phyloP scores from a whole-genome alignment of 2,329 filamentous ascomycete genomes.

The Hypoxylon sp. region DNA sequence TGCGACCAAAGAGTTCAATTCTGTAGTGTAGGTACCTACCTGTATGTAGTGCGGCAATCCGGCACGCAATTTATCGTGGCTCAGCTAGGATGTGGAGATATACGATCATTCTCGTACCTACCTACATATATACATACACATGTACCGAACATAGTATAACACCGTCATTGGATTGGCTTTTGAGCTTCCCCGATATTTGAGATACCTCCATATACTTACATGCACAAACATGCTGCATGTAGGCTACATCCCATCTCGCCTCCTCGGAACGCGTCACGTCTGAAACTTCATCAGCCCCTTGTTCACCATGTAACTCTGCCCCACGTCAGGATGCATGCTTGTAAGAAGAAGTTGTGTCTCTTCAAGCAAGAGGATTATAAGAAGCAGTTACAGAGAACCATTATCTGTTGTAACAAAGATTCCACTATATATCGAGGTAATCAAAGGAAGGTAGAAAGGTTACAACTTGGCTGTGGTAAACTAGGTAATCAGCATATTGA shows the following conservation, averaged over 20 bases:
- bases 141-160: background rate
- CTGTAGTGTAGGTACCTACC: background rate
- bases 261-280: constrained; percentile 35
- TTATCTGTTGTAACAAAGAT: constrained; percentile 20
- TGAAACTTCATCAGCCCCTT: constrained; percentile 32
- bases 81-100: constrained; percentile 24
- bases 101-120: constrained; percentile 4
- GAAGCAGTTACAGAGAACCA: constrained; percentile 10
- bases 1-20: background rate
- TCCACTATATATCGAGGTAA: no score
- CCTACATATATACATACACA: no score
- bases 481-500: no score
- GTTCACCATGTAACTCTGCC: constrained; percentile 4
- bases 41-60: constrained; percentile 30
- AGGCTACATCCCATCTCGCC: constrained; percentile 12
- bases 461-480: background rate
- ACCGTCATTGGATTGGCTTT: background rate
- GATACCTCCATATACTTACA: background rate
- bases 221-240: background rate
- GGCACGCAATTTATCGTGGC: constrained; percentile 39
- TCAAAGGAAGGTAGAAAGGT: background rate
- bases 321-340: background rate
- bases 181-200: background rate
- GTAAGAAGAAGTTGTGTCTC: no score
- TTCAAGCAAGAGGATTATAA: background rate